Percentiles rank a stretch among this genome's conserved stretches.
Evolutionary conservation across 1,139 yeast genomes (phyloP).

Genomic region (Nakaseomyces uthaithaninus): DNA sequence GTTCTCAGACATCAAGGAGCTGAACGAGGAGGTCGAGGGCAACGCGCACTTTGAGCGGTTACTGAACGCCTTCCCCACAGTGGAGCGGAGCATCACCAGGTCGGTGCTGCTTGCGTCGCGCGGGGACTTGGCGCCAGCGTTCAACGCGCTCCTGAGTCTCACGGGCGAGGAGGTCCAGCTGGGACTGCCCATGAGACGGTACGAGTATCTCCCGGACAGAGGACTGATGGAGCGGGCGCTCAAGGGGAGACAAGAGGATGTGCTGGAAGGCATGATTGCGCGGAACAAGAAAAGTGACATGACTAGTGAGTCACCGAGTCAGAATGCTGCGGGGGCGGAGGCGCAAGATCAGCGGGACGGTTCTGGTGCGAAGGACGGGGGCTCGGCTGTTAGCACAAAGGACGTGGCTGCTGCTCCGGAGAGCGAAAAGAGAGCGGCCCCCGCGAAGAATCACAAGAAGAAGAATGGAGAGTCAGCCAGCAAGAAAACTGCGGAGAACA

Average conservation of each 20-base stretch:
- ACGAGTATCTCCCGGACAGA: constrained; percentile 5
- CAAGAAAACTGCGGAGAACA: too few species aligned
- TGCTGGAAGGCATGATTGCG: background rate
- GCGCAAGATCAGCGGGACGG: too few species aligned
- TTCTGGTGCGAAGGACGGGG: too few species aligned
- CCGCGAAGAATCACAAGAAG: too few species aligned
- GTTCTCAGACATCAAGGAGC: constrained; percentile 5
- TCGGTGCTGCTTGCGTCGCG: constrained; percentile 74
- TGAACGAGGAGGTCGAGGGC: background rate
- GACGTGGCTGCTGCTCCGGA: too few species aligned
- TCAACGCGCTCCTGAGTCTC: constrained; percentile 49
- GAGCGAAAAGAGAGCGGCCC: too few species aligned
- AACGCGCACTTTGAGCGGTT: constrained; percentile 22
- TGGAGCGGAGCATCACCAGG: constrained; percentile 54
- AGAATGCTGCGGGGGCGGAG: too few species aligned
- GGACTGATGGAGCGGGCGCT: constrained; percentile 2
- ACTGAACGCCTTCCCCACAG: constrained; percentile 66
- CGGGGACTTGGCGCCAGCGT: constrained; percentile 68
- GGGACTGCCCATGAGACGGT: constrained; percentile 5
- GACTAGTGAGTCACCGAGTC: background rate
- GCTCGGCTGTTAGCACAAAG: too few species aligned
- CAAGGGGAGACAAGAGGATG: background rate
- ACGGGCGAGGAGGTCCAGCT: constrained; percentile 5
- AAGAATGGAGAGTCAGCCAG: too few species aligned
- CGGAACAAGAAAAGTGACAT: background rate